Evolutionary conservation across 2,329 filamentous ascomycete genomes (phyloP).

Genomic region (Herpotrichia juniperi): DNA sequence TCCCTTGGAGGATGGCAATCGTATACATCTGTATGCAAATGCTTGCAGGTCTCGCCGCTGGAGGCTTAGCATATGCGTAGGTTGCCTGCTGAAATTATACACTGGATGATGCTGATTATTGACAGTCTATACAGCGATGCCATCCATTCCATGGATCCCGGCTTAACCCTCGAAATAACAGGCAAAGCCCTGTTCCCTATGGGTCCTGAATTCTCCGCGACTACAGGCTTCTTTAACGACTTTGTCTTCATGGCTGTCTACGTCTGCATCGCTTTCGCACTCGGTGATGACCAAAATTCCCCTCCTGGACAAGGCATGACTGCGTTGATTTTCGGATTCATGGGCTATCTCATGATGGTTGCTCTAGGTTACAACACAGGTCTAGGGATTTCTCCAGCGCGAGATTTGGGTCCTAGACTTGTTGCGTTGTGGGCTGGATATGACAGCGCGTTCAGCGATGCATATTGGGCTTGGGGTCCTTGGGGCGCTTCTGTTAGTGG

Average conservation of each 20-base stretch:
- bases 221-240: conserved; percentile 73
- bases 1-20: conserved; percentile 58
- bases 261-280: conserved; percentile 73
- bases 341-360: conserved; percentile 30
- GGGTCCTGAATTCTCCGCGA: conserved; percentile 65
- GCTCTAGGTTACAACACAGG: conserved; percentile 36
- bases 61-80: conserved; percentile 48
- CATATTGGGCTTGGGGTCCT: conserved; percentile 37
- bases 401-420: conserved; percentile 74
- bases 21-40: conserved; percentile 60
- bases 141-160: conserved; percentile 65
- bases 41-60: conserved; percentile 58
- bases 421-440: conserved; percentile 72
- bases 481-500: conserved; percentile 33
- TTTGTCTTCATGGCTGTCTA: conserved; percentile 70
- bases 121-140: conserved; percentile 56
- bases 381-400: conserved; percentile 68
- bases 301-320: conserved; percentile 59
- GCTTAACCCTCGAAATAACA: conserved; percentile 34
- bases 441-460: conserved; percentile 47
- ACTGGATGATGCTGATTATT: no score
- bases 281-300: conserved; percentile 57
- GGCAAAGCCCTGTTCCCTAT: conserved; percentile 70
- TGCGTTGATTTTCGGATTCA: conserved; percentile 46
- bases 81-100: no score